These are phyloP conservation scores for Xylaria castorea DNA, from an alignment of 495 filamentous ascomycete species.

Conservation along the genomic window DNA sequence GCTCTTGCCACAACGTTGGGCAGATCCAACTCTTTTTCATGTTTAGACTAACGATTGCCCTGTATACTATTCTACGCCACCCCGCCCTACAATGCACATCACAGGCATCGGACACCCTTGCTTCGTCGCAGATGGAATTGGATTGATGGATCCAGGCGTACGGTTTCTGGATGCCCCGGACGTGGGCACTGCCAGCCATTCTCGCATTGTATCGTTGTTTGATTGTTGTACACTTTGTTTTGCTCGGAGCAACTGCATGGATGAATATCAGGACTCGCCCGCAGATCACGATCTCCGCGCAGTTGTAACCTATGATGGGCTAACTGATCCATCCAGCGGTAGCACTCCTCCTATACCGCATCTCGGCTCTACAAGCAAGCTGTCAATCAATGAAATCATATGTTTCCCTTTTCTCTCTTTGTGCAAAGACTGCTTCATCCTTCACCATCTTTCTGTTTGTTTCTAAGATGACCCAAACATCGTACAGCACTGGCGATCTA, in stretches of 20 bases:
- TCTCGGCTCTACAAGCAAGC: neutral
- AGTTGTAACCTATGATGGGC: neutral
- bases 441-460: constrained; percentile 7
- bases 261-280: neutral
- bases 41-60: constrained; percentile 22
- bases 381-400: neutral
- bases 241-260: constrained; percentile 14
- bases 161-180: constrained; percentile 21
- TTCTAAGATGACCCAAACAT: neutral
- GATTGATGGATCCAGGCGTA: constrained; percentile 26
- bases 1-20: neutral
- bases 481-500: neutral
- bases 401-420: neutral
- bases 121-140: constrained; percentile 20
- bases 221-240: constrained; percentile 28
- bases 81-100: constrained; percentile 12
- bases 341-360: neutral
- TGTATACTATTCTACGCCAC: constrained; percentile 25
- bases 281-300: neutral
- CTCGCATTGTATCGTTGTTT: constrained; percentile 29
- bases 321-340: neutral
- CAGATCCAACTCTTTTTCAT: constrained; percentile 17
- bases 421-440: constrained; percentile 9
- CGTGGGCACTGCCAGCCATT: constrained; percentile 19
- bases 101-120: constrained; percentile 14